Evolutionary conservation across 1,139 yeast genomes (phyloP), one percentile per base, ranked within the genome.

Genomic region (Taphrina confusa): DNA sequence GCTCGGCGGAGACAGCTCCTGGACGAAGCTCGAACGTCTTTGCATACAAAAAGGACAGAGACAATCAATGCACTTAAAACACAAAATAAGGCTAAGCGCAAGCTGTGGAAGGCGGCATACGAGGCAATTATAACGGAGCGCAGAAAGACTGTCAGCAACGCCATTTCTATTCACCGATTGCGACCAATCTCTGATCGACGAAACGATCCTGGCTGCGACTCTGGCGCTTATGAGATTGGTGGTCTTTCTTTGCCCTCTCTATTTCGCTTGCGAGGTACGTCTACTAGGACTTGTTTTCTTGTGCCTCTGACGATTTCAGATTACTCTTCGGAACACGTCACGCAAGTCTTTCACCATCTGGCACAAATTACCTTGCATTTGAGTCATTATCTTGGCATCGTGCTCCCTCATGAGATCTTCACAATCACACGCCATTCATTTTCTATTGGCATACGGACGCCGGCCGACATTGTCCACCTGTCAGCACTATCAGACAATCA

Each of bases 1-100:
- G 51, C 58, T n/a, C 58, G 58, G 5, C 58, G 51, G n/a, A 42
- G 51, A 12, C 34, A 42, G 16, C 40, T 37, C 25, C 44, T 54
- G 6, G 58, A 54, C 2, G 33, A 27, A 6, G 58, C 58, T 14
- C 36, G 51, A n/a, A 18, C n/a, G 9, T 6, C 18, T 11, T 20
- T 54, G 12, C 39, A 28, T 20, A 16, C 23, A 20, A 30, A 27
- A 9, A 31, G 16, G 27, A 33, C 27, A 23, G 23, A 44, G 14
- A 25, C 16, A 11, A 12, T 34, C 16, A 34, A 25, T 34, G 18
- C 12, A 1, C 25, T 42, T 8, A 42, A 33, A 23, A n/a, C 51
- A 16, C 58, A 25, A 27, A 46, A 34, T 22, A 45, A 46, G 16
- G 36, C 45, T 4, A 30, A 33, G 18, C 50, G 58, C 16, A 42